Evolutionary conservation across 2,329 filamentous ascomycete genomes (phyloP).

Genomic region (Leptographium flavum): DNA sequence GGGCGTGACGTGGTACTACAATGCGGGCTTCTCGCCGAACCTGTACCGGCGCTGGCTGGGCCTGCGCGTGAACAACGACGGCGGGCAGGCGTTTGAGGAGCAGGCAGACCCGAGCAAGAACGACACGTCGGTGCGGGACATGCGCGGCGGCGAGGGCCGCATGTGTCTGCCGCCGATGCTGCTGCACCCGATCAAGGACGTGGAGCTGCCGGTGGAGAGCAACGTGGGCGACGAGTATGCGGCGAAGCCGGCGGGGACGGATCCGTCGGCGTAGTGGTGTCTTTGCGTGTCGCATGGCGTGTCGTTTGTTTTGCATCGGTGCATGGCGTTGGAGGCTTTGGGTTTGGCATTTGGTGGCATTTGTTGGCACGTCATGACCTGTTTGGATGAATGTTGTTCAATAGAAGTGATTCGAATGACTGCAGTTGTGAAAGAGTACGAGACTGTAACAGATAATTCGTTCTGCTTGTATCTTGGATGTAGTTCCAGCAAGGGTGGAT

Average conservation of each 20-base stretch:
- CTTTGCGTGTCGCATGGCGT: background rate
- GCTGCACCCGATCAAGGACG: conserved; percentile 73
- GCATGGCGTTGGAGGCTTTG: background rate
- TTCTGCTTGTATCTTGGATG: no score
- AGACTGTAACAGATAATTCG: no score
- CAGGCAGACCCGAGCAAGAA: conserved; percentile 37
- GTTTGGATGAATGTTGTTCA: background rate
- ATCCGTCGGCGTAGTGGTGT: conserved; percentile 26
- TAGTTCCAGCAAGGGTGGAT: no score
- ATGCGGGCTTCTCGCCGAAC: conserved; percentile 65
- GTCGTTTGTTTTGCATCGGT: background rate
- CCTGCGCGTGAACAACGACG: conserved; percentile 62
- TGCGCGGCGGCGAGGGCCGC: conserved; percentile 59
- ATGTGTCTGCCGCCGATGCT: conserved; percentile 90
- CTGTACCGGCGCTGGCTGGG: conserved; percentile 81
- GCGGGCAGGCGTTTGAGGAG: conserved; percentile 62
- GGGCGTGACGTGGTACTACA: conserved; percentile 86
- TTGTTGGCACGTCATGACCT: background rate
- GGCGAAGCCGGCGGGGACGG: conserved; percentile 30
- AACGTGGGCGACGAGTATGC: conserved; percentile 32
- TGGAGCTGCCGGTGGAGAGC: conserved; percentile 50
- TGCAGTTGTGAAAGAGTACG: no score
- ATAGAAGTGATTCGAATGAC: background rate
- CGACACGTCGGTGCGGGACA: conserved; percentile 31
- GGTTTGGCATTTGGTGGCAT: background rate